Conservation (phyloP, 192 early-diverging fungal species). For the Coemansia nantahalensis region DNA sequence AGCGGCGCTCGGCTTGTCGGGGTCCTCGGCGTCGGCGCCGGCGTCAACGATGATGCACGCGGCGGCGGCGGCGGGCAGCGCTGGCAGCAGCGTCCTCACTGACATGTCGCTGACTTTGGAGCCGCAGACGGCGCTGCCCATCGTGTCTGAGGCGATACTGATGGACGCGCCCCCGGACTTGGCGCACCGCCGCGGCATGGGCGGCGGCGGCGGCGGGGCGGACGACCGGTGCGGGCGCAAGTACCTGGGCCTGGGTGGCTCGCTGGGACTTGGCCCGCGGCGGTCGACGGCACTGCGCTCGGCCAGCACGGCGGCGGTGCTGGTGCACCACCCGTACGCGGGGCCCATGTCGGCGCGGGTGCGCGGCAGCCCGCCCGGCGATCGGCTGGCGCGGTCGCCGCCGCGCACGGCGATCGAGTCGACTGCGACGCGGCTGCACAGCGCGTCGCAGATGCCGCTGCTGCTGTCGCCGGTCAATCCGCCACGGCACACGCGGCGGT, state of each 20-base stretch:
- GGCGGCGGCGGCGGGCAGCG: not conserved
- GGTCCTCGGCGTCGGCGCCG: constrained; percentile 41
- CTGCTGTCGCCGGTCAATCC: constrained; percentile 42
- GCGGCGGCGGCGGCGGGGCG: not conserved
- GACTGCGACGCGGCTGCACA: not conserved
- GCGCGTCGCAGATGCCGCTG: constrained; percentile 31
- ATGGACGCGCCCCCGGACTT: constrained; percentile 16
- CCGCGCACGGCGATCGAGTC: not conserved
- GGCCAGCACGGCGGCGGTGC: constrained; percentile 36
- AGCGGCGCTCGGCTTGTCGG: constrained; percentile 12
- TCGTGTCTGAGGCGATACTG: constrained; percentile 32
- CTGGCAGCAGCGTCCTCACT: not conserved
- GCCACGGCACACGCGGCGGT: not conserved
- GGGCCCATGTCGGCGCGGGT: not conserved
- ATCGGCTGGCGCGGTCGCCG: not conserved
- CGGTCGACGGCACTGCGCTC: constrained; percentile 35
- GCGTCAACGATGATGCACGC: constrained; percentile 36
- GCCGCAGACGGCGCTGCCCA: constrained; percentile 18
- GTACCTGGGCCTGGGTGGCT: constrained; percentile 45
- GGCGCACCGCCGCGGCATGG: not conserved
- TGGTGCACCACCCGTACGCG: constrained; percentile 20
- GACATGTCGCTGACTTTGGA: not conserved
- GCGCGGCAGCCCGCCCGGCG: not conserved
- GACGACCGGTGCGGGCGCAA: constrained; percentile 13
- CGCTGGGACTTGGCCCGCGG: constrained; percentile 20